Percentiles rank a stretch among this genome's conserved stretches.
Evolutionary conservation across 306 rosid species (phyloP).

Genomic region (Quercus glauca): DNA sequence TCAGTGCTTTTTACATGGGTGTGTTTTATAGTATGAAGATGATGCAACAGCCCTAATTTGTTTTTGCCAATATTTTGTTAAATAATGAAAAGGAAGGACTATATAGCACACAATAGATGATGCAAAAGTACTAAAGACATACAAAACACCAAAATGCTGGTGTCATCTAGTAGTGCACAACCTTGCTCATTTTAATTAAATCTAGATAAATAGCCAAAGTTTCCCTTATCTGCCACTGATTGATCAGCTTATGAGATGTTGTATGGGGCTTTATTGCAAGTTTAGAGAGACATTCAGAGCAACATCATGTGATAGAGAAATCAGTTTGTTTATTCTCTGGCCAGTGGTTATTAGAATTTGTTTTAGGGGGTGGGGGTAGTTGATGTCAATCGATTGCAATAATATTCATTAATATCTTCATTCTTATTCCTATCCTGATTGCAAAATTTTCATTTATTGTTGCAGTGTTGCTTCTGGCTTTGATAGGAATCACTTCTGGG

Average conservation of each 20-base stretch:
- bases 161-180: neutral
- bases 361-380: neutral
- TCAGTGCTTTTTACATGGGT: neutral
- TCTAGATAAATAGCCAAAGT: neutral
- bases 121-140: neutral
- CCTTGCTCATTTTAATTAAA: neutral
- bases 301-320: too few relatives aligned
- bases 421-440: neutral
- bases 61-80: neutral
- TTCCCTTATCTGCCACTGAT: too few relatives aligned
- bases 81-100: neutral
- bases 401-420: neutral
- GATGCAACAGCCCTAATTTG: neutral
- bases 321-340: too few relatives aligned
- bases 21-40: neutral
- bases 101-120: neutral
- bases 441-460: neutral
- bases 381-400: neutral
- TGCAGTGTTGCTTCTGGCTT: conserved; percentile 34
- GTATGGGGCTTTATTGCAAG: too few relatives aligned
- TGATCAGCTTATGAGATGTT: too few relatives aligned
- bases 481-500: conserved; percentile 21
- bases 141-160: neutral
- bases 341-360: too few relatives aligned
- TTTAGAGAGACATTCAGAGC: too few relatives aligned